phyloP scores from a whole-genome alignment of 2,329 filamentous ascomycete species.

The Pseudofabraea citricarpa region DNA sequence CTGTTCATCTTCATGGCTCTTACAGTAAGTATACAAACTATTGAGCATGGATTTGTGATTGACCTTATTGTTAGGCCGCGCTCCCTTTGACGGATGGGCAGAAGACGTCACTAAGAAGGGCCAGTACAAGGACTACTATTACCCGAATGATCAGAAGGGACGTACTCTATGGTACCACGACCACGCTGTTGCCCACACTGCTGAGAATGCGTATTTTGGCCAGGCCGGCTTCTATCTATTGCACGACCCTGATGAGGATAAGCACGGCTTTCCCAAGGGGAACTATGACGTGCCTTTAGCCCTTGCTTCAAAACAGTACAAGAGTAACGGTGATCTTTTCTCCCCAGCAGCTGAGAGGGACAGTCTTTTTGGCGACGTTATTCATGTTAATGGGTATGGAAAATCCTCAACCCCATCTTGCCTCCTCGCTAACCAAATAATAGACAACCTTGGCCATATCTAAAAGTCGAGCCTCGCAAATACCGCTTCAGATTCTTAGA shows the following conservation, averaged over 20 bases:
- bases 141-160: conserved; percentile 47
- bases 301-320: conserved; percentile 45
- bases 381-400: conserved; percentile 53
- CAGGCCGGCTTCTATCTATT: conserved; percentile 51
- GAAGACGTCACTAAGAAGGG: conserved; percentile 42
- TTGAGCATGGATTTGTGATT: conserved; percentile 47
- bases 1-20: conserved; percentile 46
- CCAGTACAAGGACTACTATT: conserved; percentile 57
- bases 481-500: conserved; percentile 52
- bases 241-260: conserved; percentile 40
- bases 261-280: conserved; percentile 40
- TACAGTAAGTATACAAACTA: conserved; percentile 37
- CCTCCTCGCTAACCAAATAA: conserved; percentile 23
- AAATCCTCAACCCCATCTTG: too few relatives aligned
- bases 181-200: conserved; percentile 31
- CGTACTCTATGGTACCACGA: conserved; percentile 52
- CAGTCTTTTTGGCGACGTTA: conserved; percentile 50
- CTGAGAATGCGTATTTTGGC: conserved; percentile 49
- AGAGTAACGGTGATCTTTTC: conserved; percentile 41
- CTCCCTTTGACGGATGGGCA: conserved; percentile 47
- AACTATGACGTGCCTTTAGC: conserved; percentile 48
- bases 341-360: conserved; percentile 37
- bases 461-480: conserved; percentile 52
- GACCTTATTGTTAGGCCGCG: conserved; percentile 32
- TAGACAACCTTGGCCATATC: conserved; percentile 46